Conservation (phyloP, 495 filamentous ascomycete species). For the Podospora didyma region DNA sequence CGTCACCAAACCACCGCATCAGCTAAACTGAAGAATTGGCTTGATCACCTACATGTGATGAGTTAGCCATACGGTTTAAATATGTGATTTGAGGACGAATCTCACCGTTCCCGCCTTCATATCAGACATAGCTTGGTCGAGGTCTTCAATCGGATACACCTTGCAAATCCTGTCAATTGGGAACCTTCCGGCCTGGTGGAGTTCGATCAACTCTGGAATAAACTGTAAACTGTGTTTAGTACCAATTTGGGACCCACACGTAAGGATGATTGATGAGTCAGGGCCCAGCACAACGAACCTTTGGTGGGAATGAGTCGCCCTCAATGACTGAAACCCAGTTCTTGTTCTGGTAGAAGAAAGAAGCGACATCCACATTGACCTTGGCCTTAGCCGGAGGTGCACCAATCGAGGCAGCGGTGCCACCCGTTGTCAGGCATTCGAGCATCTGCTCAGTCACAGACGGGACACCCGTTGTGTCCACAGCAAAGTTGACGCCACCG, state of each 20-base stretch:
- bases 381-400: background rate
- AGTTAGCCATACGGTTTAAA: background rate
- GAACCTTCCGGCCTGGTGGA: slow-evolving; percentile 38
- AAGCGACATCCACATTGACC: background rate
- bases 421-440: slow-evolving; percentile 5
- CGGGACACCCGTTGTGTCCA: slow-evolving; percentile 11
- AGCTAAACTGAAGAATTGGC: background rate
- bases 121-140: slow-evolving; percentile 39
- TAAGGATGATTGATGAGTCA: background rate
- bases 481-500: slow-evolving; percentile 8
- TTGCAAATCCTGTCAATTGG: slow-evolving; percentile 39
- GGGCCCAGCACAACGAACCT: slow-evolving; percentile 1
- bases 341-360: slow-evolving; percentile 18
- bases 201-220: slow-evolving; percentile 32
- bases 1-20: too few species aligned
- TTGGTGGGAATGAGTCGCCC: slow-evolving; percentile 11
- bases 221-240: slow-evolving; percentile 17
- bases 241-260: too few species aligned
- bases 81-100: background rate
- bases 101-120: slow-evolving; percentile 32
- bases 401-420: slow-evolving; percentile 12
- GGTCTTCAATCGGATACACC: slow-evolving; percentile 35
- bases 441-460: slow-evolving; percentile 13
- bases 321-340: slow-evolving; percentile 21
- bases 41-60: background rate